Conservation (phyloP, 164 flowering plant species). For the Stephania yunnanensis region DNA sequence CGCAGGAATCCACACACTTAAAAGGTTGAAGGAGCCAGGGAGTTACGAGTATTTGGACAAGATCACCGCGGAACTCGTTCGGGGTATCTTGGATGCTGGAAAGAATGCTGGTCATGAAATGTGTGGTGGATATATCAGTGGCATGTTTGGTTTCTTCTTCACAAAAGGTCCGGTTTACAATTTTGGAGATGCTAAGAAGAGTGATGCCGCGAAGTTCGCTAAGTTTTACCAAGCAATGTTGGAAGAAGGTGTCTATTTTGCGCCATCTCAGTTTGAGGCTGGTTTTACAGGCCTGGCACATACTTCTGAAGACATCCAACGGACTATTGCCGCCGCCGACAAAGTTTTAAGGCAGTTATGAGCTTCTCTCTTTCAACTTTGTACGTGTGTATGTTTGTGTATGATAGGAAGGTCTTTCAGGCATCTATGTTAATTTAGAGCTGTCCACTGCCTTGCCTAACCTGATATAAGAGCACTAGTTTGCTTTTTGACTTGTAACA, state of each 20-base stretch:
- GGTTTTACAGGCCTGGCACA: conserved; percentile 97
- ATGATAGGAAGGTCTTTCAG: background rate
- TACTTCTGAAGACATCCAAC: conserved; percentile 61
- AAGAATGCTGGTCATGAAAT: conserved; percentile 75
- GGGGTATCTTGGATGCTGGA: conserved; percentile 68
- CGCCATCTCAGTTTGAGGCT: conserved; percentile 95
- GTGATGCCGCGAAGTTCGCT: conserved; percentile 77
- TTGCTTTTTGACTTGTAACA: conserved; percentile 5
- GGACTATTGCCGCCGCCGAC: conserved; percentile 79
- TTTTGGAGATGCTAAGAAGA: conserved; percentile 83
- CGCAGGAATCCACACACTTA: conserved; percentile 90
- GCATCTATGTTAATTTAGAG: background rate
- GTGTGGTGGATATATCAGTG: conserved; percentile 73
- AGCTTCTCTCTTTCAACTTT: background rate
- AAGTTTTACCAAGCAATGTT: conserved; percentile 76
- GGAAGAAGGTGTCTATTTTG: conserved; percentile 88
- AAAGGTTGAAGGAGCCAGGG: conserved; percentile 56
- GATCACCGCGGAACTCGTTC: conserved; percentile 58
- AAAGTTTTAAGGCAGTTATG: conserved; percentile 58
- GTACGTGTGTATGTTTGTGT: background rate
- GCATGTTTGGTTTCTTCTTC: conserved; percentile 96
- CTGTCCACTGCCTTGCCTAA: background rate
- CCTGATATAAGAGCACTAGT: background rate
- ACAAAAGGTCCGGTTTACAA: conserved; percentile 81
- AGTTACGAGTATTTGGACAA: conserved; percentile 61